Base-by-base conservation (phyloP, 208 protist genomes). In the Acanthamoeba sp. region DNA sequence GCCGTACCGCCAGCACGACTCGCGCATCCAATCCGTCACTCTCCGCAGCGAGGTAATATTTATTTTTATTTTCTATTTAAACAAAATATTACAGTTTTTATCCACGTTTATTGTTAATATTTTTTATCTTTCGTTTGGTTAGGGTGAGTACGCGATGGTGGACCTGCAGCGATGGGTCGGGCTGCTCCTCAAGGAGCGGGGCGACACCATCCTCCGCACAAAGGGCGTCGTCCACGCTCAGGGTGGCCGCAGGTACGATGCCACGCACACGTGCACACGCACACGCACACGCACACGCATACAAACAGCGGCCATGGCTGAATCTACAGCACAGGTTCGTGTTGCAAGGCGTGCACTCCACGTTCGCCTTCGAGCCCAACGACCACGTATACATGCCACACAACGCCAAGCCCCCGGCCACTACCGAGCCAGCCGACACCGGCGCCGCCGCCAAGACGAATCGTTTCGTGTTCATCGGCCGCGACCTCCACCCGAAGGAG, bases 131-230 rank as follows among this genome's bases (percentile, higher is more conserved):
- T n/a, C n/a, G 62, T 6, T 5, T 2, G 62, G 29, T 20, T n/a
- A 78, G 69, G 69, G 69, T 36, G 69, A 78, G 69, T 78, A 78
- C 27, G 32, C 69, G 69, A 27, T 78, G 36, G 36, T 5, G 9
- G 69, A 78, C 36, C 34, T 78, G 36, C 69, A 78, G 36, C 69
- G 69, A 18, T 78, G 69, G 69, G 36, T 78, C 36, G 69, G 69
- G 38, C 69, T 38, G 69, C 36, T 78, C 36, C 69, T 78, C 5
- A n/a, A 29, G 36, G 69, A 78, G 18, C 69, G 29, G 2, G 69
- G 69, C 69, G 22, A 14, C 36, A 22, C 20, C 36, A 45, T 78
- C 36, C 22, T 78, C 36, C 69, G 69, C 69, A 78, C 38, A 14
- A 78, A 78, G 38, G 69, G 69, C 32, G 69, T 78, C 20, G 69